Evolutionary conservation across 805 yeast genomes (phyloP), one percentile per base, ranked within the genome.

Genomic region (Kluyveromyces siamensis): DNA sequence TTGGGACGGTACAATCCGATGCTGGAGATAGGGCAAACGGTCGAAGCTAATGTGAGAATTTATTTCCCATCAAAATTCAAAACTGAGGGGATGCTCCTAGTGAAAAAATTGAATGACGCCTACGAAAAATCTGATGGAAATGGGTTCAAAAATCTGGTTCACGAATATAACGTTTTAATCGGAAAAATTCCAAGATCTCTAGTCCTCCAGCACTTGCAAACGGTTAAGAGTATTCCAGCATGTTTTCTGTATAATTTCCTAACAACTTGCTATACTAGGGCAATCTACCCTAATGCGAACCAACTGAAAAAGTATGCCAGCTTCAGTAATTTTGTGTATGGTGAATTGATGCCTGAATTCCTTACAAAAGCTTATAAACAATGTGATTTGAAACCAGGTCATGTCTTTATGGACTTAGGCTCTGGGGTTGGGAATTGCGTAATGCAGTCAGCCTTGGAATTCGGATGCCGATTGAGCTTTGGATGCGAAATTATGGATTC

Each of bases 341-440:
- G 97, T 9, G 97, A 90, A 65, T 69, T 90, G 50, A 71, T 90
- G 62, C 97, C 97, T 1, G 70, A 73, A 6, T 87, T 90, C 55
- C 71, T 86, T 40, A 75, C 88, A 39, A 79, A 74, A 55, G 83
- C 86, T 3, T 84, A 83, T 58, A 62, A 69, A 6, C 72, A 80
- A 55, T 83, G 88, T 45, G 74, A 73, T 1, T 67, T 89, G 45
- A 64, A 69, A 37, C 72, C 78, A 1, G 66, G 65, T 1, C 75
- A 78, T 41, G 76, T 72, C n/a, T 89, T 88, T 58, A 80, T 90
- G 52, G 97, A 90, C 66, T 71, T 90, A 21, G 97, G 97, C 0
- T 87, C 96, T 0, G 97, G 97, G 14, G 96, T 90, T 14, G 97
- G 96, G 0, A 90, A 90, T 61, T 87, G 96, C 50, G 83, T 85